These are phyloP conservation scores for Sphagnurus paluster DNA, from an alignment of 1,284 basidiomycete species.

Conservation along the genomic window DNA sequence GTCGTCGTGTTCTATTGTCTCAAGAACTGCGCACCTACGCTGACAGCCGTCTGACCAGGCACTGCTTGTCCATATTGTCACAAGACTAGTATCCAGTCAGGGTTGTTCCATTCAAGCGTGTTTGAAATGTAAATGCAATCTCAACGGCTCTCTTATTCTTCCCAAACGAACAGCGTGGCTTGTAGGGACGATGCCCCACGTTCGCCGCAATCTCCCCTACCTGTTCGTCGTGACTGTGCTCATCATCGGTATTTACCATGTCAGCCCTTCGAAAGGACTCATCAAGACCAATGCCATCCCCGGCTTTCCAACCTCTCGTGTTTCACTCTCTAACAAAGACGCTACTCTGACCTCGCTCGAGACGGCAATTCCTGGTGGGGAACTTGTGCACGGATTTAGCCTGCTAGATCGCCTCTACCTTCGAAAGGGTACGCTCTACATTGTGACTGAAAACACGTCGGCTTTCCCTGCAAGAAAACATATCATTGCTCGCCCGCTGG, in stretches of 20 bases:
- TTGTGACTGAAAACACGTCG: conserved; percentile 22
- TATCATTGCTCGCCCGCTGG: conserved; percentile 24
- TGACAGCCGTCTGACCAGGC: no score
- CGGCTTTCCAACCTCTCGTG: neutral
- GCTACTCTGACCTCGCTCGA: conserved; percentile 13
- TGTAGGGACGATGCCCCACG: neutral
- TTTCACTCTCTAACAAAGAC: neutral
- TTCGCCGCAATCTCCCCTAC: conserved; percentile 1
- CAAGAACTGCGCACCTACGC: no score
- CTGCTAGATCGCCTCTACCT: conserved; percentile 28
- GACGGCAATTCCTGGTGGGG: conserved; percentile 21
- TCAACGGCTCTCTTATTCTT: neutral
- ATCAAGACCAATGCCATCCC: neutral
- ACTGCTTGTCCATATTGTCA: no score
- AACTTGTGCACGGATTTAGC: conserved; percentile 23
- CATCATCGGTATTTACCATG: conserved; percentile 1
- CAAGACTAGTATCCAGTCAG: no score
- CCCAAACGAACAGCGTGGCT: neutral
- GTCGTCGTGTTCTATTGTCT: no score
- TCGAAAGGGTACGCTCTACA: conserved; percentile 26
- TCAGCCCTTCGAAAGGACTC: neutral
- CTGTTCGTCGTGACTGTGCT: neutral
- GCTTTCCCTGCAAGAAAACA: conserved; percentile 20
- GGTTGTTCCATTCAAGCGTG: no score
- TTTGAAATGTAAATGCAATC: neutral